phyloP scores from a whole-genome alignment of 108 stramenopile genomes.

The Nannochloropsis oceanica region DNA sequence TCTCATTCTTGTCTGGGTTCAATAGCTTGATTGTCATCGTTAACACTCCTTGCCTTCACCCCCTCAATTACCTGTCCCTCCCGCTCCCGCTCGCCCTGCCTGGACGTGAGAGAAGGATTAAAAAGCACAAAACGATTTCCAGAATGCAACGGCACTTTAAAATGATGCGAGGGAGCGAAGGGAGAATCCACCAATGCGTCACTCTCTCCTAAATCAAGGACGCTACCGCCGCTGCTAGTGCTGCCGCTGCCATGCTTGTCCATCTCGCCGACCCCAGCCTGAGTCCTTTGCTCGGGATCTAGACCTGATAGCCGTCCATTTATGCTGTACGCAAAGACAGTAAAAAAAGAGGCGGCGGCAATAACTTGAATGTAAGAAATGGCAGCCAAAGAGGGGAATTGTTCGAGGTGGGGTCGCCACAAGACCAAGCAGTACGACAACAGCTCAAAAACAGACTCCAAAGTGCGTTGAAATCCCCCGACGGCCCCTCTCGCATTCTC shows the following conservation, averaged over 20 bases:
- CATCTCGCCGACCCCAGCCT: neutral
- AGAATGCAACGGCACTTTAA: no score
- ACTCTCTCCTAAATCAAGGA: no score
- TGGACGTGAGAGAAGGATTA: no score
- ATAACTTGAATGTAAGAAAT: neutral
- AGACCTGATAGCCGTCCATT: neutral
- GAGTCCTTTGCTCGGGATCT: neutral
- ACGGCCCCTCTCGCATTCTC: neutral
- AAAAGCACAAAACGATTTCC: no score
- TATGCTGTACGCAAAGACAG: neutral
- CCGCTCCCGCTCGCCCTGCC: no score
- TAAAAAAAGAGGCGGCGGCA: neutral
- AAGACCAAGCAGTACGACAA: neutral
- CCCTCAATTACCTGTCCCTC: no score
- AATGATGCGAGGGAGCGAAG: no score
- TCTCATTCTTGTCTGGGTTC: no score
- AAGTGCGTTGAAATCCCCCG: neutral
- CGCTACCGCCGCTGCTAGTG: no score
- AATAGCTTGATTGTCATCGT: no score
- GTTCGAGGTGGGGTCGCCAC: neutral
- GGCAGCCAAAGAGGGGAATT: neutral
- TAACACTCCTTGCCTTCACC: no score
- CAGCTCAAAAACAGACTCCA: neutral
- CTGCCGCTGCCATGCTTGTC: neutral
- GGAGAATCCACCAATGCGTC: no score